These are phyloP conservation scores for Umbellularia californica DNA, from an alignment of 164 flowering plant species.

Conservation along the genomic window DNA sequence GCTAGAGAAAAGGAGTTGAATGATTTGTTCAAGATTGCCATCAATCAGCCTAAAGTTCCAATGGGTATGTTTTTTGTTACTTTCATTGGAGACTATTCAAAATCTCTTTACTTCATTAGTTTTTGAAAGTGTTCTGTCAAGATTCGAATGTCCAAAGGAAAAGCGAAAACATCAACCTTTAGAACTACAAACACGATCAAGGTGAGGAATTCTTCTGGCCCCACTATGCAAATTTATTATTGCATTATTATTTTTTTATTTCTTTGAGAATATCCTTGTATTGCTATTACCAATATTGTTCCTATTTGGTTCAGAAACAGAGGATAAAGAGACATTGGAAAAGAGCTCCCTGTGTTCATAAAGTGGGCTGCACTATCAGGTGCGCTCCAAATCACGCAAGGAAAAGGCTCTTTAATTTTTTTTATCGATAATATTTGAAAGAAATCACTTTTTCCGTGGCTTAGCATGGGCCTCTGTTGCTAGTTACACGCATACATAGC, in stretches of 20 bases:
- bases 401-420: no score
- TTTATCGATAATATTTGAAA: no score
- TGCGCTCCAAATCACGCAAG: no score
- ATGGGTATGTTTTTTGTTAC: constrained; percentile 37
- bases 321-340: constrained; percentile 90
- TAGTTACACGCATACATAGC: no score
- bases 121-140: constrained; percentile 87
- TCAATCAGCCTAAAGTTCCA: constrained; percentile 96
- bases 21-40: constrained; percentile 85
- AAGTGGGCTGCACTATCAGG: no score
- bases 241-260: not conserved
- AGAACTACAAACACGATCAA: constrained; percentile 80
- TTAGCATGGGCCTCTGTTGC: no score
- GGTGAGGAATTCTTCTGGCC: constrained; percentile 28
- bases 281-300: not conserved
- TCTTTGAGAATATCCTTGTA: not conserved
- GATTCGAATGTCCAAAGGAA: constrained; percentile 91
- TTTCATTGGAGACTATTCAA: constrained; percentile 68
- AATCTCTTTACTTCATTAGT: constrained; percentile 87
- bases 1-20: constrained; percentile 88
- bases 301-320: constrained; percentile 36
- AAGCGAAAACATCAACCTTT: constrained; percentile 92
- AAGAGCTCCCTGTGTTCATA: constrained; percentile 16
- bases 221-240: not conserved
- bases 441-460: no score